Evolutionary conservation across 1,284 basidiomycete genomes (phyloP), one percentile per base, ranked within the genome.

Genomic region (Ganoderma boninense): DNA sequence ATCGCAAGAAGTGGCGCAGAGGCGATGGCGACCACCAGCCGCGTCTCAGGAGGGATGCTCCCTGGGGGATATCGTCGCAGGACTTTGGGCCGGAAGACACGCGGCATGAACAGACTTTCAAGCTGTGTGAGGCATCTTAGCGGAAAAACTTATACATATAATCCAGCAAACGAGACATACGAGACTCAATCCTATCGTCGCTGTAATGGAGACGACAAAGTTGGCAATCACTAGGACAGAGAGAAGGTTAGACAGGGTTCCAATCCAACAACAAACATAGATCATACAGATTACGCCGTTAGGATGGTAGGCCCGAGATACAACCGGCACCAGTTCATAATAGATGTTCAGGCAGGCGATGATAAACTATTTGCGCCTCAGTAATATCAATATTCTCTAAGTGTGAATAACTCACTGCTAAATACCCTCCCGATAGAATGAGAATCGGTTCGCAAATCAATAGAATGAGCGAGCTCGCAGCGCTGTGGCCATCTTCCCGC

Each of bases 31-130:
- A 68, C 23, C n/a, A 64, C 61, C 7, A 74, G 66, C 29, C 73
- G 73, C 40, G 57, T 7, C 44, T 73, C 71, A 8, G 71, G 71
- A 20, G 66, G 64, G 38, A 70, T 66, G 29, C 26, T n/a, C n/a
- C 64, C 64, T 16, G 61, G 38, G 3, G 43, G 23, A 20, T 46
- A 62, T 35, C 26, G 54, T 20, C 40, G 20, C 54, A 43, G 11
- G 26, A 40, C 49, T 29, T 29, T 42, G 10, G 49, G 66, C 14
- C 62, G 61, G 43, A 64, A 68, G 42, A 64, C 26, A 5, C 61
- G 62, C 38, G 67, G 67, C 32, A 57, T 46, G 11, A 68, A 20
- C 6, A 68, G 4, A 5, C 14, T 4, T 42, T 64, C 63, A 20
- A 60, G 43, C 67, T 68, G n/a, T 16, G 8, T 18, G 7, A 8